Conservation (phyloP, 345 rosid genomes). For the Brassica rapa region DNA sequence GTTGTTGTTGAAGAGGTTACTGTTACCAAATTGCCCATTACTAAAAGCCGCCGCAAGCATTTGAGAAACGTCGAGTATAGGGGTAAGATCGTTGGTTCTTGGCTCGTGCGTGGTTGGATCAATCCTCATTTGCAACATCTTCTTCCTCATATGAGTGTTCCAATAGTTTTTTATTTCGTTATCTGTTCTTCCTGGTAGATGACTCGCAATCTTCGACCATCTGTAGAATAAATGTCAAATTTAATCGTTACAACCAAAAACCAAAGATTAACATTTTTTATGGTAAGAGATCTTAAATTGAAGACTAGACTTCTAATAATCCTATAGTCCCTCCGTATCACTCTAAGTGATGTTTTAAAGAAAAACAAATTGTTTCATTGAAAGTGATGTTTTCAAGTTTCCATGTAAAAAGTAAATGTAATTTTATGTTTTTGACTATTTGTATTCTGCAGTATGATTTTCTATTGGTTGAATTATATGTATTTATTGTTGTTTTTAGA, state of each 20-base stretch:
- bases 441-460: too few relatives aligned
- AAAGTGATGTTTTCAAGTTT: too few relatives aligned
- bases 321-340: not conserved
- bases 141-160: slow-evolving; percentile 85
- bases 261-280: not conserved
- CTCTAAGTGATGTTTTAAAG: too few relatives aligned
- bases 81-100: slow-evolving; percentile 50
- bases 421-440: too few relatives aligned
- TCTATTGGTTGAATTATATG: too few relatives aligned
- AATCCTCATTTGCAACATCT: slow-evolving; percentile 75
- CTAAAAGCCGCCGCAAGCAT: slow-evolving; percentile 35
- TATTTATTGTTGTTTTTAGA: too few relatives aligned
- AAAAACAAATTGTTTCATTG: too few relatives aligned
- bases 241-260: not conserved
- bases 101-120: slow-evolving; percentile 84
- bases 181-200: slow-evolving; percentile 85
- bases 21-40: slow-evolving; percentile 35
- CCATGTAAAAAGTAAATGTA: too few relatives aligned
- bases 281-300: not conserved
- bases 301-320: not conserved
- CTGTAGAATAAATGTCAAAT: slow-evolving; percentile 34
- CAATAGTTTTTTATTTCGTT: slow-evolving; percentile 88
- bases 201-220: slow-evolving; percentile 84
- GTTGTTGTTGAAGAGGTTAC: slow-evolving; percentile 18
- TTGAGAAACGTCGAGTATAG: slow-evolving; percentile 52